These are phyloP conservation scores for Colletotrichum sp. DNA, from an alignment of 2,329 filamentous ascomycete genomes.

Conservation along the genomic window DNA sequence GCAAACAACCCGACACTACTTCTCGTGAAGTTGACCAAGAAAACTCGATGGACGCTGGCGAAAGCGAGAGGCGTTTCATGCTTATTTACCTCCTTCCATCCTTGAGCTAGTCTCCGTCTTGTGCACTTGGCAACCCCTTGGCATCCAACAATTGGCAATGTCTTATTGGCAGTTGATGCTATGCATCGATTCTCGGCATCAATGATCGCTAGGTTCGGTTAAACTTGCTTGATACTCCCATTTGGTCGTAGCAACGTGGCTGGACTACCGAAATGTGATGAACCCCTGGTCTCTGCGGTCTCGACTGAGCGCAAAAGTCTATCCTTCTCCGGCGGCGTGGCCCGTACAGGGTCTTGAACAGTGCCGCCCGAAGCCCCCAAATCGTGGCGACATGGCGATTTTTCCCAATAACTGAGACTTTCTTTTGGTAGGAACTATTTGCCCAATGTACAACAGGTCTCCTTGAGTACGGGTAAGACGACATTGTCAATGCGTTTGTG, in stretches of 20 bases:
- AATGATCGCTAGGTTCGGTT: background rate
- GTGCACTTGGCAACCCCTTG: background rate
- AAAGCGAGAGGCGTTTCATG: background rate
- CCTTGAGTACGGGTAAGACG: background rate
- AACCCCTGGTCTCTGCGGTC: background rate
- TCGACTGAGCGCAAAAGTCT: background rate
- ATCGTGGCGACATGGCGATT: background rate
- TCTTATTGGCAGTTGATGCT: background rate
- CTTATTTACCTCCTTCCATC: constrained; percentile 10
- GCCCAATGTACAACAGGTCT: background rate
- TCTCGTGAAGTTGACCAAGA: too few relatives aligned
- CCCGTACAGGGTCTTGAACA: background rate
- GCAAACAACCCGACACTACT: background rate
- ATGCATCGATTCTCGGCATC: background rate
- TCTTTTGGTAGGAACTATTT: background rate
- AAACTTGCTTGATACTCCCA: background rate
- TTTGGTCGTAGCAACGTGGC: background rate
- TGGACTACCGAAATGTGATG: background rate
- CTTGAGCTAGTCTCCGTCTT: constrained; percentile 14
- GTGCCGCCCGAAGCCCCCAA: background rate
- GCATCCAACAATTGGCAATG: background rate
- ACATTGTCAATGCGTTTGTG: background rate
- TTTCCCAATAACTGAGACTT: too few relatives aligned
- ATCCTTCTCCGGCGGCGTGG: background rate
- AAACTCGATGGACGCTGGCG: background rate